A percentile compares a stretch with the other conserved stretches of the same genome.
phyloP scores from a whole-genome alignment of 371 early-diverging fungal species.

The Catenaria anguillulae region DNA sequence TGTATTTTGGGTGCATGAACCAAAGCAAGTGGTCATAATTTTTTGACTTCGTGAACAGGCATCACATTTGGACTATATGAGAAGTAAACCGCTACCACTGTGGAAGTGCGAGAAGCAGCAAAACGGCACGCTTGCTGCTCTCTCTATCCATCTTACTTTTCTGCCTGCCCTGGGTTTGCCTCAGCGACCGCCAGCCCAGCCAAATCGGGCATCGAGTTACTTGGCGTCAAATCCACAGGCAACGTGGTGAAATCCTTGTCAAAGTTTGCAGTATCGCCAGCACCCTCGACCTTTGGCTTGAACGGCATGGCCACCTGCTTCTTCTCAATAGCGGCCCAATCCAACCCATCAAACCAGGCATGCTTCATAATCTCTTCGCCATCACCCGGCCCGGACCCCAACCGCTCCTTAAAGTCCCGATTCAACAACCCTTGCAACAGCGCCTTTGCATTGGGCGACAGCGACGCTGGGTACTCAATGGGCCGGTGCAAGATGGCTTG shows the following conservation, averaged over 20 bases:
- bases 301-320: slow-evolving; percentile 28
- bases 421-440: slow-evolving; percentile 8
- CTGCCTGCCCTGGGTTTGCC: too few relatives aligned
- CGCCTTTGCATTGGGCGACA: slow-evolving; percentile 7
- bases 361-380: slow-evolving; percentile 39
- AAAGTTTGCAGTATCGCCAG: slow-evolving; percentile 33
- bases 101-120: too few relatives aligned
- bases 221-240: slow-evolving; percentile 30
- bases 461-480: slow-evolving; percentile 7
- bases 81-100: too few relatives aligned
- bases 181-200: neutral
- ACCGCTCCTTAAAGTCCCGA: slow-evolving; percentile 28
- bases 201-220: slow-evolving; percentile 1
- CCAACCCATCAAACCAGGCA: slow-evolving; percentile 33
- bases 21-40: too few relatives aligned
- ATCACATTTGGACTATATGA: too few relatives aligned
- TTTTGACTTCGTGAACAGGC: too few relatives aligned
- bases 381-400: slow-evolving; percentile 30
- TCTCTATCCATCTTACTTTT: neutral
- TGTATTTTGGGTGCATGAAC: too few relatives aligned
- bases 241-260: slow-evolving; percentile 37
- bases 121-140: too few relatives aligned
- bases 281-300: slow-evolving; percentile 27
- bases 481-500: slow-evolving; percentile 11
- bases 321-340: slow-evolving; percentile 34